A percentile compares a stretch with the other conserved stretches of the same genome.
phyloP scores from a whole-genome alignment of 2,329 filamentous ascomycete species.

The Trichoderma polysporum region DNA sequence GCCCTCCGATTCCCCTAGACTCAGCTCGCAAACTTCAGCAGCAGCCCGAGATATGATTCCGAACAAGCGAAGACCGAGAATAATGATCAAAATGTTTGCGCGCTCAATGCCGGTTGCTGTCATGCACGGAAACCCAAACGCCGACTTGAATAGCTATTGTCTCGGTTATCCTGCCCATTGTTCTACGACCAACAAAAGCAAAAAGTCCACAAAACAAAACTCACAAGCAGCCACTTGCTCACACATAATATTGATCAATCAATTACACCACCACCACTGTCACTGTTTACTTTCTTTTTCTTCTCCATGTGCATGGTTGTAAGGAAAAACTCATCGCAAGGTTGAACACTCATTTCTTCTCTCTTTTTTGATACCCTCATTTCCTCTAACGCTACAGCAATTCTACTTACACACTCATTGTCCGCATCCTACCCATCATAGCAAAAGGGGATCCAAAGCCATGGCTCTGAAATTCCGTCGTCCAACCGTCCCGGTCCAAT shows the following conservation, averaged over 20 bases:
- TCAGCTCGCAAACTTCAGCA: neutral
- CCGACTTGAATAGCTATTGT: conserved; percentile 4
- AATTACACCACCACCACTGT: neutral
- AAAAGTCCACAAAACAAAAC: neutral
- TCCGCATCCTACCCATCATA: neutral
- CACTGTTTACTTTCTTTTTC: neutral
- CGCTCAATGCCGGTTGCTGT: neutral
- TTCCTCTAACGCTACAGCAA: neutral
- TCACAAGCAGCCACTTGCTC: neutral
- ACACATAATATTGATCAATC: neutral
- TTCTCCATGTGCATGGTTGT: neutral
- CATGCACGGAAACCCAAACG: neutral
- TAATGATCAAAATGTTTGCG: neutral
- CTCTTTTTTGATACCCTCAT: neutral
- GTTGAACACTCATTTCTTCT: no score
- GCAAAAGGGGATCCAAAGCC: neutral
- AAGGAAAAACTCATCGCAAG: neutral
- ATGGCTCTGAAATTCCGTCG: neutral
- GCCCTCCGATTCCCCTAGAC: neutral
- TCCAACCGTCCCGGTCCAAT: conserved; percentile 21
- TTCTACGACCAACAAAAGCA: neutral
- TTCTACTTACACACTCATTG: neutral
- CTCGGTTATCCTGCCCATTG: neutral
- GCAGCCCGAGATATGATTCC: neutral
- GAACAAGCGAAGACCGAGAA: neutral